Base-by-base conservation (phyloP, 2,329 filamentous ascomycete species). In the Aspergillus aculeatus region DNA sequence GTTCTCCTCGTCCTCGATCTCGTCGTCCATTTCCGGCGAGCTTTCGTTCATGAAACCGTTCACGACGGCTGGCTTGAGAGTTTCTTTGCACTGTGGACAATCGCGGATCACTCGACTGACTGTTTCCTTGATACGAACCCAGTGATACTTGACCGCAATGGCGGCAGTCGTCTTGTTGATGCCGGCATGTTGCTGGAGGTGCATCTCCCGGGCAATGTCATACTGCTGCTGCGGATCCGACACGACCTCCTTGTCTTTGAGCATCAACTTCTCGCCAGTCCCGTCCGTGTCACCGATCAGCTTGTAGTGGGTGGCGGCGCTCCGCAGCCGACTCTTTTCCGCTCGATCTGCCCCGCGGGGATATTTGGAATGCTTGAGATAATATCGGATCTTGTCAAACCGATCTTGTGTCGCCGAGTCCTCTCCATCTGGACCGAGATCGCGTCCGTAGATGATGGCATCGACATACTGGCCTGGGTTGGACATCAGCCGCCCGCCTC, bases 351-450 rank as follows among this genome's bases (percentile, higher is more conserved):
- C 93, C 63, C 93, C 94, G 69, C 89, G 88, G 61, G 95, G 95
- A 76, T 99, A 98, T 76, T 93, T 92, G 72, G 89, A 89, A 75
- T 93, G 92, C 78, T 96, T 96, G 72, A 98, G 87, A 78, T 98
- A 98, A 82, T 91, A 98, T 72, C 93, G 90, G 75, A 98, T 98
- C 83, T 97, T 97, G 82, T 97, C 94, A 82, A 98, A 98, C 68
- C 95, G 91, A 80, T 97, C 93, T 81, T 97, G 93, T 76, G 89
- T 93, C 69, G 94, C 89, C 74, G 91, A 88, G 75, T 95, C 91
- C 73, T 95, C 91, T 69, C 84, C 85, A 69, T 91, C 89, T 41
- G 81, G 77, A 63, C 79, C 82, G 24, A 83, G 72, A 58, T 87
- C 84, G 24, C 85, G 79, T 5, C 92, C 92, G 77, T 89, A 91